Base-by-base conservation (phyloP, 257 asterid genomes). In the Nicotiana obtusifolia region DNA sequence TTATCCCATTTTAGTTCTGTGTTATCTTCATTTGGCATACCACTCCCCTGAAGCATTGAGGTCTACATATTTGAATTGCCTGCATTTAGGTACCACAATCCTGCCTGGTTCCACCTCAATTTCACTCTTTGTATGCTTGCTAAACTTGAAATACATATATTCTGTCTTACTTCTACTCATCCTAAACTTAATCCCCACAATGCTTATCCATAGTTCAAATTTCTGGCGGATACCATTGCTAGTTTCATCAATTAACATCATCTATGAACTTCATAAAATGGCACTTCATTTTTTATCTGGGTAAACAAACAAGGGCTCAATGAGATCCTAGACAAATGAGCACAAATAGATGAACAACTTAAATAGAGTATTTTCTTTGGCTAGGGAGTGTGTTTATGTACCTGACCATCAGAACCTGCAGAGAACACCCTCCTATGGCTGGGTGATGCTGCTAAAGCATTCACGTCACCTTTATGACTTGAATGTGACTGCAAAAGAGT, bases 381-480 rank as follows among this genome's bases (percentile, higher is more conserved):
- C n/a, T 75, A 15, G 44, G 41, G 24, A 71, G 26, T 24, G 61
- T 54, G 61, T 49, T 33, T 24, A 37, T 59, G 73, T 90, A 96
- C 98, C 99, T 94, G 98, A 81, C 99, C 99, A 87, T 94, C 99
- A 80, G 98, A 91, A 82, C 98, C 98, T 76, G 97, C 91, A 86
- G 98, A 95, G 77, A 92, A 96, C 30, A 94, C 98, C 87, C 94
- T 86, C 82, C 84, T 89, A 78, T 96, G 98, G 86, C 88, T 90
- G 79, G 97, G 98, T 41, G 98, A 85, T 59, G 98, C 93, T 17
- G 95, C 97, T 81, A 96, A 89, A 67, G 99, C 95, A 85, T 91
- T 93, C 78, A 92, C 98, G 56, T 96, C 98, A 60, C 98, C 99
- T 84, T 90, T 92, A 88, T 96, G 99, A 84, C 80, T 87, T 64